A percentile compares a stretch with the other conserved stretches of the same genome.
phyloP scores from a whole-genome alignment of 179 eudicot genomes.

The Camellia oleifera region DNA sequence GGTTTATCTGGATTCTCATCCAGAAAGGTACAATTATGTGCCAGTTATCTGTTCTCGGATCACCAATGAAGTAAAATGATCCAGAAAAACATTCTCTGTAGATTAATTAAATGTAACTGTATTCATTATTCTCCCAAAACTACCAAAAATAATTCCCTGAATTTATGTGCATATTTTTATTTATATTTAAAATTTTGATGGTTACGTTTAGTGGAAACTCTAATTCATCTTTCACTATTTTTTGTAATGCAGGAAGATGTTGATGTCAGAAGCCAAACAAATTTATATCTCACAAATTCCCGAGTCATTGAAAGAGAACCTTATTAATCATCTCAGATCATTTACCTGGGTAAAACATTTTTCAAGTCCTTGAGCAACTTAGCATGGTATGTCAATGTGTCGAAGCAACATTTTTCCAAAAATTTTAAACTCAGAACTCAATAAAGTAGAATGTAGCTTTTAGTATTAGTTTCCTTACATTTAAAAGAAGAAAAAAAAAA shows the following conservation, averaged over 20 bases:
- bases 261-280: slow-evolving; percentile 67
- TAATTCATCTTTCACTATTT: slow-evolving; percentile 1
- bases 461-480: not conserved
- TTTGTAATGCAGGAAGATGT: slow-evolving; percentile 45
- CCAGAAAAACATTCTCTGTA: not conserved
- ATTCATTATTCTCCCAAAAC: not conserved
- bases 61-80: not conserved
- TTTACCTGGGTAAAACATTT: slow-evolving; percentile 40
- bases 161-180: not conserved
- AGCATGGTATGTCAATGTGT: slow-evolving; percentile 15
- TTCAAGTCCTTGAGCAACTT: slow-evolving; percentile 16
- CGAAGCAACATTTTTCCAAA: not conserved
- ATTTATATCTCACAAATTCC: slow-evolving; percentile 61
- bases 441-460: not conserved
- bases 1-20: not conserved
- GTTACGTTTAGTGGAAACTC: not conserved
- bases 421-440: not conserved
- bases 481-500: not conserved
- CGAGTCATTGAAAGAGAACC: slow-evolving; percentile 61
- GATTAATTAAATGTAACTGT: not conserved
- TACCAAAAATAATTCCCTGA: not conserved
- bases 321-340: slow-evolving; percentile 52
- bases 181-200: not conserved
- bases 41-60: not conserved
- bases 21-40: not conserved